phyloP scores from a whole-genome alignment of 257 asterid genomes.

The Dorcoceras hygrometricum region DNA sequence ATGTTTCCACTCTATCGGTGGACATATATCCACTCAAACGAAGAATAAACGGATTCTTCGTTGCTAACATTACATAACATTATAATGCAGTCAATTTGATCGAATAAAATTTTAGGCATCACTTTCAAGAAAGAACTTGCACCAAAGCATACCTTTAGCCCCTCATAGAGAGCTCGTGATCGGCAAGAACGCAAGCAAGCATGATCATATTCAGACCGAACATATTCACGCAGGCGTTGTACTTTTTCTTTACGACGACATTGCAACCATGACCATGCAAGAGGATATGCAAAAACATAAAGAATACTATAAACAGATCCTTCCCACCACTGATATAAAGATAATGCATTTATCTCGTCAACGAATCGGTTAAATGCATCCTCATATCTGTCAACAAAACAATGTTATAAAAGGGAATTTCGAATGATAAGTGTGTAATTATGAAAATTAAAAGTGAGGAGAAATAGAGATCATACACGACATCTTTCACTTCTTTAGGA shows the following conservation, averaged over 20 bases:
- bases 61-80: constrained; percentile 1
- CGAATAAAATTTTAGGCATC: not conserved
- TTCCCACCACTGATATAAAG: constrained; percentile 94
- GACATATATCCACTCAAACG: no score
- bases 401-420: constrained; percentile 16
- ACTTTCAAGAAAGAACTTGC: constrained; percentile 7
- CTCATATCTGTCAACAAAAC: constrained; percentile 62
- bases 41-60: not conserved
- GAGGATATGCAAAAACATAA: constrained; percentile 64
- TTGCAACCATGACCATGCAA: constrained; percentile 86
- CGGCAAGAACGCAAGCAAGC: constrained; percentile 94
- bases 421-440: constrained; percentile 12
- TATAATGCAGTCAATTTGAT: constrained; percentile 9
- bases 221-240: constrained; percentile 82
- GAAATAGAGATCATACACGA: constrained; percentile 59
- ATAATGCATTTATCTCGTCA: constrained; percentile 74
- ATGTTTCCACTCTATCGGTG: not conserved
- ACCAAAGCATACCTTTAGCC: constrained; percentile 61
- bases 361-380: constrained; percentile 87
- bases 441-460: not conserved
- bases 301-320: constrained; percentile 74
- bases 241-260: constrained; percentile 78
- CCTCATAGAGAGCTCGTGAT: constrained; percentile 92
- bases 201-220: constrained; percentile 90
- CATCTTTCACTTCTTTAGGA: constrained; percentile 76